Evolutionary conservation across 1,284 basidiomycete species (phyloP), one percentile per base, ranked within the genome.

Genomic region (Exsudoporus floridanus): DNA sequence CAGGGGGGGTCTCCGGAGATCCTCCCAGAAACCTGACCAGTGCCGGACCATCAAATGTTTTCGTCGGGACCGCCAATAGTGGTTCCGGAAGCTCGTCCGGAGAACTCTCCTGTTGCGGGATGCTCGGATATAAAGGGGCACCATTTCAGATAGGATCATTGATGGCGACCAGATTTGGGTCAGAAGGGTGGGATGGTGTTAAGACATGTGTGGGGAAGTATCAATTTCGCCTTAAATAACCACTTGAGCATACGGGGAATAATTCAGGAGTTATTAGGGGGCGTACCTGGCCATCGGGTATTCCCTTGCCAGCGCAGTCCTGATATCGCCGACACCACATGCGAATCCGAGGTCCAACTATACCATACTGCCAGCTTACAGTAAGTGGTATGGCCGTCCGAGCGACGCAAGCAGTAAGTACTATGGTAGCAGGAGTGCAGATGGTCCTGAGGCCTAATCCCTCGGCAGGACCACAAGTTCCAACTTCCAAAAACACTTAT

Each of bases 401-500:
- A n/a, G n/a, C n/a, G n/a, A n/a, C n/a, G n/a, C n/a, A n/a, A n/a
- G n/a, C n/a, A n/a, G n/a, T n/a, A n/a, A n/a, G n/a, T n/a, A n/a
- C n/a, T n/a, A n/a, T n/a, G n/a, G n/a, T n/a, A n/a, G n/a, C n/a
- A n/a, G n/a, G n/a, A n/a, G n/a, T n/a, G n/a, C n/a, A n/a, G n/a
- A n/a, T n/a, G n/a, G n/a, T 27, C 34, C 54, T 5, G n/a, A n/a
- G n/a, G n/a, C n/a, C n/a, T n/a, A n/a, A 39, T 35, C n/a, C 18
- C 31, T 36, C n/a, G 23, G 33, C 31, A 42, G 54, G 23, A 5
- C 31, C 8, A 34, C 28, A 41, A 14, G 48, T 52, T 37, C 47
- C 28, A 41, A 14, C 43, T 52, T 37, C 47, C 54, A n/a, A 45
- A 53, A 21, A 53, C 43, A 34, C 13, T 27, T 40, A 46, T 57